Evolutionary conservation across 805 yeast genomes (phyloP), one percentile per base, ranked within the genome.

Genomic region (Candida yuanshanica): DNA sequence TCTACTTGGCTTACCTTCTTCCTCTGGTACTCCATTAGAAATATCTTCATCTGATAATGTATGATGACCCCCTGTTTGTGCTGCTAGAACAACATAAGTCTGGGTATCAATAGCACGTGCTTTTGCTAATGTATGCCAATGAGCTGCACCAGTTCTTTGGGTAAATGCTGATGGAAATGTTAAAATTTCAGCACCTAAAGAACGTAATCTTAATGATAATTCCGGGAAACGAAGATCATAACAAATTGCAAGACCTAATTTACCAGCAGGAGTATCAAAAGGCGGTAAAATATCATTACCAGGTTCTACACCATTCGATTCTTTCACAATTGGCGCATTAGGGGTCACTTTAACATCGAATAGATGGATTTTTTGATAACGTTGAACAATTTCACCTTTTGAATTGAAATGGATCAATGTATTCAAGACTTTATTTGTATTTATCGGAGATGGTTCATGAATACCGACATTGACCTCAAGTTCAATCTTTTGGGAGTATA

Each of bases 141-240:
- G 99, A 1, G 91, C 87, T 38, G 78, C 78, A 1, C 99, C 99
- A 0, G 98, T 91, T 48, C 81, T 79, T 57, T 84, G 75, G 0
- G 96, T 93, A 70, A 95, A 93, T 0, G 98, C 98, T 20, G 95
- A 82, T 0, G 99, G 98, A 52, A 69, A 91, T 3, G 91, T 75
- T 31, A 91, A 51, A 18, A 91, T 66, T 43, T 86, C 73, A 1
- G 96, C 95, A 4, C 96, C 95, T 39, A 64, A 51, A 9, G 75
- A 56, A 38, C 95, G 65, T 26, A 85, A 62, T 32, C 80, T 62
- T 26, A 83, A 52, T 2, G 93, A 80, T 36, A 85, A 63, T 57
- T 89, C 96, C 0, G 96, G 95, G 57, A 88, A 87, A 47, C 97
- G 68, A 25, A 88, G 77, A 62, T 87, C 98, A 61, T 86, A 89